Evolutionary conservation across 2,329 filamentous ascomycete species (phyloP), one percentile per base, ranked within the genome.

Genomic region (Ceratocystis destructans): DNA sequence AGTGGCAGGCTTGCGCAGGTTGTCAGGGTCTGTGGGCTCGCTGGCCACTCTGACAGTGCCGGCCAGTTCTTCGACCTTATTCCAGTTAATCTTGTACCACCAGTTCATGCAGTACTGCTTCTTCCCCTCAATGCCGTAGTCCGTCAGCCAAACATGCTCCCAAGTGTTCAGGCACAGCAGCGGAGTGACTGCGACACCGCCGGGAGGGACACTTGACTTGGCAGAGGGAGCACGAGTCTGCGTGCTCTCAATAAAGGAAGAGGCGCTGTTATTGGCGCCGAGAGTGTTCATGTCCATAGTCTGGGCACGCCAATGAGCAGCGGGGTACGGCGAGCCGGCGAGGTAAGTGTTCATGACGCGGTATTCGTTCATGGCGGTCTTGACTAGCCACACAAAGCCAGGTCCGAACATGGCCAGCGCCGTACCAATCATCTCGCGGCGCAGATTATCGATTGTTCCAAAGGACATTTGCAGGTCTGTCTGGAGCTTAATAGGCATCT

Each of bases 371-470:
- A 75, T 73, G 65, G 73, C 76, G 71, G 72, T 74, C 76, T 84
- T 84, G 72, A 96, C 89, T 69, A 99, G 86, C 94, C 94, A 99
- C 74, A 97, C 88, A 77, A 95, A 97, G 70, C 94, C 94, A 0
- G 93, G 92, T 65, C 93, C 94, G 78, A 99, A 97, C 91, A 97
- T 96, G 78, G 86, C 83, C 70, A 84, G 81, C 67, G 93, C 93
- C 50, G 88, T 95, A 70, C 86, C 79, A 73, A 94, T 76, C 76
- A 99, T 86, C 74, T 94, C 89, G 71, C 82, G 81, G 73, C 86
- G 86, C 68, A 99, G 84, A 37, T 88, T 92, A 70, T 95, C 88
- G 71, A 95, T 79, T 71, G 87, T 90, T 73, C 88, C 87, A 79
- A 96, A 97, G 72, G 85, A 85, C 70, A 79, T 77, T 72, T 83